A percentile compares a stretch with the other conserved stretches of the same genome.
These are phyloP conservation scores for Strombidium stylifer DNA, from an alignment of 73 alveolate species.

Conservation along the genomic window DNA sequence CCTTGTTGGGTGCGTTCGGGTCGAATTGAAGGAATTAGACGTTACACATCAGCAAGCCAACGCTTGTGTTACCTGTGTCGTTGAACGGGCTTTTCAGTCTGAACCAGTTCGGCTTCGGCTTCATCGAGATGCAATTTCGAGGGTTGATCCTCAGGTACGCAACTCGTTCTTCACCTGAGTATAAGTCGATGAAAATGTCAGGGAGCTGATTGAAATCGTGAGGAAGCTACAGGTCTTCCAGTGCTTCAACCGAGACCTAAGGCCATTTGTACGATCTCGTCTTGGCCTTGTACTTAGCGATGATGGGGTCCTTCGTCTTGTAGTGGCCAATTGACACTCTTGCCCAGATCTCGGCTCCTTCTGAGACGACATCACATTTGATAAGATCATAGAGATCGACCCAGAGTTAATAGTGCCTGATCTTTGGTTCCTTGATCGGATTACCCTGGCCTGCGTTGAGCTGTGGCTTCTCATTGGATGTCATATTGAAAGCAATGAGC, in stretches of 20 bases:
- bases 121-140: slow-evolving; percentile 19
- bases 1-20: too few species aligned
- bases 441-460: slow-evolving; percentile 58
- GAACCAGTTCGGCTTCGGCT: slow-evolving; percentile 52
- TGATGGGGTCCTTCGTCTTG: too few species aligned
- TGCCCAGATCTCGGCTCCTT: slow-evolving; percentile 68
- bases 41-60: slow-evolving; percentile 41
- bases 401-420: slow-evolving; percentile 55
- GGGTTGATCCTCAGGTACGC: slow-evolving; percentile 71
- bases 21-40: too few species aligned
- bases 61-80: slow-evolving; percentile 51
- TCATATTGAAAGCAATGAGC: slow-evolving; percentile 69
- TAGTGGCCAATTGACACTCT: slow-evolving; percentile 69
- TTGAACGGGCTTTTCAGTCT: slow-evolving; percentile 36
- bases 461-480: slow-evolving; percentile 80
- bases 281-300: slow-evolving; percentile 55
- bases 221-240: slow-evolving; percentile 69
- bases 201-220: slow-evolving; percentile 73
- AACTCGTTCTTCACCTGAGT: slow-evolving; percentile 57
- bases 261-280: slow-evolving; percentile 28
- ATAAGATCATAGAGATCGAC: slow-evolving; percentile 73
- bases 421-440: slow-evolving; percentile 79
- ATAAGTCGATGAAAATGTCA: slow-evolving; percentile 78
- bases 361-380: slow-evolving; percentile 62
- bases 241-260: slow-evolving; percentile 23